A percentile compares a stretch with the other conserved stretches of the same genome.
Conservation (phyloP, 106 monocot species). For the Dioscorea alata region DNA sequence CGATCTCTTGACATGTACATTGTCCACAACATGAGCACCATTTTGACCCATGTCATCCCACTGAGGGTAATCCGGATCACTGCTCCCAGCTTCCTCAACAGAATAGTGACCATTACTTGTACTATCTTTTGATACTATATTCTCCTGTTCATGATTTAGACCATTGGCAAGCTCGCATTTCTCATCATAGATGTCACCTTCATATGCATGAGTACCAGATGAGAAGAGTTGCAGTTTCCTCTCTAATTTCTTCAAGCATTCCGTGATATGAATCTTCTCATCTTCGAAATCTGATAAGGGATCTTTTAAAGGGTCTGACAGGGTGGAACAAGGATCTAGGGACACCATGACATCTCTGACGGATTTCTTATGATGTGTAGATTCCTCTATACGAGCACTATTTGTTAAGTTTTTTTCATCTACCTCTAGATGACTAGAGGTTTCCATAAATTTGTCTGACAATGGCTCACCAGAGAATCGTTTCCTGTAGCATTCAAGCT, state of each 20-base stretch:
- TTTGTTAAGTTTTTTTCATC: not conserved
- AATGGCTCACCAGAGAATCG: constrained; percentile 13
- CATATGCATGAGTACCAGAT: constrained; percentile 6
- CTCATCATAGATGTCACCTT: constrained; percentile 13
- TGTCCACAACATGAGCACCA: not conserved
- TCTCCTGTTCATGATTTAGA: not conserved
- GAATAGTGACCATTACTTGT: constrained; percentile 13
- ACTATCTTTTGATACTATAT: not conserved
- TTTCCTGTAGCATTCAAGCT: constrained; percentile 39
- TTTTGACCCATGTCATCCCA: not conserved
- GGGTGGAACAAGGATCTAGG: not conserved
- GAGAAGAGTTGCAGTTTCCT: constrained; percentile 42
- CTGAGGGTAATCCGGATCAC: constrained; percentile 4
- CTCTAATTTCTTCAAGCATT: constrained; percentile 52
- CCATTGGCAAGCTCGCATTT: constrained; percentile 2
- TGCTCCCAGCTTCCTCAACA: not conserved
- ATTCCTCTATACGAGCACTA: not conserved
- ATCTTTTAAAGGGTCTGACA: not conserved
- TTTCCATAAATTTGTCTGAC: not conserved
- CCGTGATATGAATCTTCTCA: constrained; percentile 53
- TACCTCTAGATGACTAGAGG: constrained; percentile 2
- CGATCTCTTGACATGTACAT: not conserved
- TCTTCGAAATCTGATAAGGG: constrained; percentile 43
- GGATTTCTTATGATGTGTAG: not conserved
- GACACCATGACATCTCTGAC: not conserved